Evolutionary conservation across 1,284 basidiomycete species (phyloP).

Genomic region (Ganoderma sinense): DNA sequence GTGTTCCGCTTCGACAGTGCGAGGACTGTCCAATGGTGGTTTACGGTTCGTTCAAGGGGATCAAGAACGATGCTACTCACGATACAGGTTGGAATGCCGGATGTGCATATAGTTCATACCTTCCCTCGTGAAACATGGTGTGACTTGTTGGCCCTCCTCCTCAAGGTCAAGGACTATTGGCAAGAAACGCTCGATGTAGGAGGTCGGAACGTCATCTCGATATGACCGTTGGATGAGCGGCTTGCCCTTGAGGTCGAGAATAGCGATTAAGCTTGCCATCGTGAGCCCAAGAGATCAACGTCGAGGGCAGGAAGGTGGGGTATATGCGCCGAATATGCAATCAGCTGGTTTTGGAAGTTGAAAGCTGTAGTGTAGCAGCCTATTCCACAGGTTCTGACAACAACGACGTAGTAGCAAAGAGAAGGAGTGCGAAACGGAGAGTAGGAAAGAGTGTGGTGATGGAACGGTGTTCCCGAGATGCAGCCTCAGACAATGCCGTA

Average conservation of each 20-base stretch:
- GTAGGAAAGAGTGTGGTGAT: background rate
- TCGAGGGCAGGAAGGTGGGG: background rate
- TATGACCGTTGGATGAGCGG: conserved; percentile 98
- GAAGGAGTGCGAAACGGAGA: background rate
- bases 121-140: conserved; percentile 94
- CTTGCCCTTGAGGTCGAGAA: conserved; percentile 98
- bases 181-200: conserved; percentile 93
- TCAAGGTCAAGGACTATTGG: conserved; percentile 96
- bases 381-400: background rate
- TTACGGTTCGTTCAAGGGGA: background rate
- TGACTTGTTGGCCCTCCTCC: conserved; percentile 94
- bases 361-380: background rate
- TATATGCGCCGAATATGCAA: background rate
- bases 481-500: background rate
- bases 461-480: background rate
- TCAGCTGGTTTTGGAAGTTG: background rate
- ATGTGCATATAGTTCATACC: conserved; percentile 99
- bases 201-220: conserved; percentile 92
- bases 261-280: conserved; percentile 84
- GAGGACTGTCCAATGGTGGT: conserved; percentile 68
- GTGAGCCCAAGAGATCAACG: background rate
- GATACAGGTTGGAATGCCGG: conserved; percentile 96
- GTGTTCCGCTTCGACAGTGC: conserved; percentile 96
- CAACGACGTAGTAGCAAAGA: background rate
- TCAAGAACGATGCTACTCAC: conserved; percentile 57